Evolutionary conservation across 345 rosid genomes (phyloP).

Genomic region (Aethionema arabicum): DNA sequence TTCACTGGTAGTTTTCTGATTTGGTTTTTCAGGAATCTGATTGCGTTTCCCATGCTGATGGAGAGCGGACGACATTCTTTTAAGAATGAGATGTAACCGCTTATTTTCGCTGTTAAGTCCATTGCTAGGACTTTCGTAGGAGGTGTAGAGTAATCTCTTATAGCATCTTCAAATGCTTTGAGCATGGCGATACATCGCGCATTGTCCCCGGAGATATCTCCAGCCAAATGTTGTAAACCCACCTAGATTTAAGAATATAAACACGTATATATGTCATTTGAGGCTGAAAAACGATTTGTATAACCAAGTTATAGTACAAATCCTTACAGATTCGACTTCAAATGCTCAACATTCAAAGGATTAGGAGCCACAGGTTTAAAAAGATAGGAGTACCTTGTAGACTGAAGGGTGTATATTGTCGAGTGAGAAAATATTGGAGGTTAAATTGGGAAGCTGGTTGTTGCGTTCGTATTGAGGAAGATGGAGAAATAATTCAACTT

Average conservation of each 20-base stretch:
- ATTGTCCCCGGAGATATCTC: slow-evolving; percentile 68
- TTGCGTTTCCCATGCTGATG: slow-evolving; percentile 92
- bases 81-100: slow-evolving; percentile 67
- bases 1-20: slow-evolving; percentile 58
- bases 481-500: slow-evolving; percentile 76
- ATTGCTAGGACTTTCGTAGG: slow-evolving; percentile 53
- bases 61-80: slow-evolving; percentile 77
- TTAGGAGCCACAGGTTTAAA: not conserved
- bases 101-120: slow-evolving; percentile 63
- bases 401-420: slow-evolving; percentile 72
- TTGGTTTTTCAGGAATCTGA: slow-evolving; percentile 67
- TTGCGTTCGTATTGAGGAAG: slow-evolving; percentile 72
- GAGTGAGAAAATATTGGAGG: slow-evolving; percentile 57
- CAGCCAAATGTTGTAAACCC: slow-evolving; percentile 68
- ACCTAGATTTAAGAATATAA: slow-evolving; percentile 42
- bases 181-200: slow-evolving; percentile 87
- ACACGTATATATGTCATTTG: not conserved
- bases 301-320: not conserved
- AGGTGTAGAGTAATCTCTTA: slow-evolving; percentile 64
- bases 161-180: slow-evolving; percentile 69
- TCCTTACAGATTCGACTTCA: not conserved
- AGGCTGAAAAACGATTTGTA: not conserved
- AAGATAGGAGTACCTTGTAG: slow-evolving; percentile 50
- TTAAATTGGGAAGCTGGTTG: slow-evolving; percentile 58
- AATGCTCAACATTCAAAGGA: slow-evolving; percentile 2